Evolutionary conservation across 352 stramenopile genomes (phyloP).

Genomic region (Phytophthora ohioensis): DNA sequence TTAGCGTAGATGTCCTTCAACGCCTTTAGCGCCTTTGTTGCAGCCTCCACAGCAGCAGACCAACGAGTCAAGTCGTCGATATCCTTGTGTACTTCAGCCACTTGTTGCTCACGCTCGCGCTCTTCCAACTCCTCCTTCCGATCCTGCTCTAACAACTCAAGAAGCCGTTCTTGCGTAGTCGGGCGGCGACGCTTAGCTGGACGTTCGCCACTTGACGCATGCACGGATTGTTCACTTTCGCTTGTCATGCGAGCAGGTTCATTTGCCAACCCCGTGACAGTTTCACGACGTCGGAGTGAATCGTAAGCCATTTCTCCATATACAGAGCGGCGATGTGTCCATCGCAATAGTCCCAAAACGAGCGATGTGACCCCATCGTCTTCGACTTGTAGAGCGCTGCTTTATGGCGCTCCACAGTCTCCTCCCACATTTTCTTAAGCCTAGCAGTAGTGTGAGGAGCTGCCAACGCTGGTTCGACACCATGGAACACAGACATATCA

Average conservation of each 20-base stretch:
- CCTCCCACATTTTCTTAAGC: neutral
- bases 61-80: neutral
- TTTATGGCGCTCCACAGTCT: neutral
- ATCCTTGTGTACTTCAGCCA: neutral
- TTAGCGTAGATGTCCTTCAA: neutral
- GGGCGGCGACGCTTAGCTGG: neutral
- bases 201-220: neutral
- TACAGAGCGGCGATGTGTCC: neutral
- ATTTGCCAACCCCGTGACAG: neutral
- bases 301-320: neutral
- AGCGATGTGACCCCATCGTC: neutral
- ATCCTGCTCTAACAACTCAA: neutral
- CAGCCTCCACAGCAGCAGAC: neutral
- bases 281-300: neutral
- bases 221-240: no score
- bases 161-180: neutral
- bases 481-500: neutral
- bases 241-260: no score
- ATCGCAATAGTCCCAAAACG: neutral
- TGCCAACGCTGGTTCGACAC: neutral
- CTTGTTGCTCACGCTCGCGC: neutral
- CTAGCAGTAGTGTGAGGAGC: neutral
- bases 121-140: neutral
- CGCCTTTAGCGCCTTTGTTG: neutral
- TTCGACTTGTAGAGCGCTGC: neutral